A percentile compares a stretch with the other conserved stretches of the same genome.
phyloP scores from a whole-genome alignment of 2,329 filamentous ascomycete genomes.

The Madurella mycetomatis region DNA sequence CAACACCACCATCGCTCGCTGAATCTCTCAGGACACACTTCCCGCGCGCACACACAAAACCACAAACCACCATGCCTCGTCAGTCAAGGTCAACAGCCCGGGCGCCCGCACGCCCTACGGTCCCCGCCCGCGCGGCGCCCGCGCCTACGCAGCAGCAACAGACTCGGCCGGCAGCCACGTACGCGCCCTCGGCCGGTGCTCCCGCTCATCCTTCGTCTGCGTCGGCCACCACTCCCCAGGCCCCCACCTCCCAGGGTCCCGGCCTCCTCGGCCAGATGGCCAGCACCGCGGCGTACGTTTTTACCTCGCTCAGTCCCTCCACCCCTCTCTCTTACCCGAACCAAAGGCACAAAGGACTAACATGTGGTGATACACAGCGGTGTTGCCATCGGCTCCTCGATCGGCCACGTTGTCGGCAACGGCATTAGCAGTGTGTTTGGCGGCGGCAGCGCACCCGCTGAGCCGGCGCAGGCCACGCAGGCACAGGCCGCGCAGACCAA shows the following conservation, averaged over 20 bases:
- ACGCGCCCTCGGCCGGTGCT: slow-evolving; percentile 49
- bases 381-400: slow-evolving; percentile 91
- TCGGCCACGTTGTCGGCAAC: slow-evolving; percentile 93
- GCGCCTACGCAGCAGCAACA: slow-evolving; percentile 52
- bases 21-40: slow-evolving; percentile 10
- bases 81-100: slow-evolving; percentile 58
- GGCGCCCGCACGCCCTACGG: slow-evolving; percentile 63
- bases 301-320: not conserved
- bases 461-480: slow-evolving; percentile 40
- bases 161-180: slow-evolving; percentile 65
- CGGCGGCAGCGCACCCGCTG: slow-evolving; percentile 60
- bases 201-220: slow-evolving; percentile 27
- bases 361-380: slow-evolving; percentile 54
- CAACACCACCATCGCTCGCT: slow-evolving; percentile 8
- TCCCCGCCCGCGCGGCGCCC: slow-evolving; percentile 51
- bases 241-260: slow-evolving; percentile 61
- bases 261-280: slow-evolving; percentile 97
- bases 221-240: slow-evolving; percentile 37
- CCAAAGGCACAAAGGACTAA: slow-evolving; percentile 1
- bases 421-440: slow-evolving; percentile 85
- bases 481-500: slow-evolving; percentile 47
- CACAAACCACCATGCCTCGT: slow-evolving; percentile 62
- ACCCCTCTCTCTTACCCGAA: slow-evolving; percentile 3
- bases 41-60: slow-evolving; percentile 1
- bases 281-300: slow-evolving; percentile 88